Percentiles rank a stretch among this genome's conserved stretches.
Conservation (phyloP, 2,329 filamentous ascomycete species). For the Aspergillus tubingensis region DNA sequence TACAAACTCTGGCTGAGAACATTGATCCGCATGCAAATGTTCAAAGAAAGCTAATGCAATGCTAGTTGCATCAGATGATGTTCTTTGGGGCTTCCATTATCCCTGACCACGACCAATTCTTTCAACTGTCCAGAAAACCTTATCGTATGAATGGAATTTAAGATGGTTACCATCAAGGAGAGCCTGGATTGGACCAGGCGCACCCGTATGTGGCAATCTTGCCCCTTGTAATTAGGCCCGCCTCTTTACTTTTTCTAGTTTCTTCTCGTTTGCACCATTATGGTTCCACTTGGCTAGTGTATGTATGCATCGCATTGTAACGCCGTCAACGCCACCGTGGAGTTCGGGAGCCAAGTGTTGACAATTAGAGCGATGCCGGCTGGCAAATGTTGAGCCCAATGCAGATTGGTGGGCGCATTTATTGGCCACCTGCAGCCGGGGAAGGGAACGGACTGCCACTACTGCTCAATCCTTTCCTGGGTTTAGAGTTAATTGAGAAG, state of each 20-base stretch:
- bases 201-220: neutral
- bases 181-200: neutral
- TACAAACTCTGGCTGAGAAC: neutral
- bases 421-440: neutral
- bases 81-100: neutral
- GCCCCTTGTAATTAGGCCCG: neutral
- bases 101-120: neutral
- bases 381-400: neutral
- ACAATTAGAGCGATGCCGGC: neutral
- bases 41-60: neutral
- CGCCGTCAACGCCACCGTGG: neutral
- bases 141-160: neutral
- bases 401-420: neutral
- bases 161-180: neutral
- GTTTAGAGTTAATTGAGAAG: neutral
- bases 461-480: neutral
- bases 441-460: neutral
- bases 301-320: neutral
- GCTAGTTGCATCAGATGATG: neutral
- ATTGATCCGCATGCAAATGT: neutral
- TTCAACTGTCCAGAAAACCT: neutral
- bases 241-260: neutral
- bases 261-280: neutral
- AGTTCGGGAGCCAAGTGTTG: neutral
- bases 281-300: neutral